Evolutionary conservation across 805 yeast genomes (phyloP).

Genomic region (Wickerhamomyces bisporus): DNA sequence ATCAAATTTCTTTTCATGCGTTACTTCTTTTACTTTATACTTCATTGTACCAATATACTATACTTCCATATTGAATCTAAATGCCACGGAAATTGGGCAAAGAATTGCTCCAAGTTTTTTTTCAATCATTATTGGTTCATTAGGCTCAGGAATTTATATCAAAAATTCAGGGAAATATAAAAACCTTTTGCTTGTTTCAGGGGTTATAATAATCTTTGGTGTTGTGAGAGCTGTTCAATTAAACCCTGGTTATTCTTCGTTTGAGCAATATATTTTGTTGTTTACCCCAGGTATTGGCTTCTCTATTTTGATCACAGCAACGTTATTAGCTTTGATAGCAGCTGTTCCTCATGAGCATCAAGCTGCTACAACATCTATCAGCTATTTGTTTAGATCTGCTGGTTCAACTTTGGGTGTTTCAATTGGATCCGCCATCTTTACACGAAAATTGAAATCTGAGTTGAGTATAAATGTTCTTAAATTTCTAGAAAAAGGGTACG

Average conservation of each 20-base stretch:
- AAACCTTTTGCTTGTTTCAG: constrained; percentile 37
- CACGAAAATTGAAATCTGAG: constrained; percentile 31
- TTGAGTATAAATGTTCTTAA: constrained; percentile 28
- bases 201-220: constrained; percentile 42
- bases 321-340: constrained; percentile 63
- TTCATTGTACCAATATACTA: constrained; percentile 61
- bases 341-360: constrained; percentile 65
- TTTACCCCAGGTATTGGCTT: constrained; percentile 51
- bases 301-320: constrained; percentile 57
- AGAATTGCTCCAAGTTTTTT: constrained; percentile 58
- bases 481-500: constrained; percentile 31
- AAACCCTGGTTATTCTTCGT: constrained; percentile 28
- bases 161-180: constrained; percentile 57
- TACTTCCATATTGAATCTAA: constrained; percentile 47
- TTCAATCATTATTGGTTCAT: constrained; percentile 52
- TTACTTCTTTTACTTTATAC: constrained; percentile 36
- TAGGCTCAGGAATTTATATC: constrained; percentile 63
- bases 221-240: constrained; percentile 31
- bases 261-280: constrained; percentile 40
- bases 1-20: constrained; percentile 49
- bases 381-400: constrained; percentile 59
- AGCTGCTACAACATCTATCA: constrained; percentile 63
- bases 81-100: constrained; percentile 54
- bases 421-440: constrained; percentile 59
- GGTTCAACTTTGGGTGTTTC: constrained; percentile 66